Conservation (phyloP, 192 early-diverging fungal species). For the Entomortierella parvispora region DNA sequence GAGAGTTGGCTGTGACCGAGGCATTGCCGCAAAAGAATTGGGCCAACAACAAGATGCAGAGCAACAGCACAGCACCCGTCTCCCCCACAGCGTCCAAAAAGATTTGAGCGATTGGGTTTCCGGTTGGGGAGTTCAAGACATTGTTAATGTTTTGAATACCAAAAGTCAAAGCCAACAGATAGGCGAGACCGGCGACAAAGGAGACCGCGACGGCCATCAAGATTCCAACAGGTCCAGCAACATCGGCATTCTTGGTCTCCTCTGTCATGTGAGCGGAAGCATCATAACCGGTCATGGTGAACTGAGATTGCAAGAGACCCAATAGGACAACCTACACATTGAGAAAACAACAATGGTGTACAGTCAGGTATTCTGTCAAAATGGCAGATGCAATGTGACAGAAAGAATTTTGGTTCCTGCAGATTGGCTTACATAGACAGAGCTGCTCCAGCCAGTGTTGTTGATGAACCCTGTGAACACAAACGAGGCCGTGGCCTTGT, state of each 20-base stretch:
- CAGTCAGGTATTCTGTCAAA: too few species aligned
- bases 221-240: constrained; percentile 58
- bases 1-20: constrained; percentile 50
- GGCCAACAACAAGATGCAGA: constrained; percentile 52
- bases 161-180: constrained; percentile 55
- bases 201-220: constrained; percentile 54
- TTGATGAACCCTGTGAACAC: constrained; percentile 59
- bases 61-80: constrained; percentile 40
- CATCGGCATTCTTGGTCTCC: constrained; percentile 58
- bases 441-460: constrained; percentile 58
- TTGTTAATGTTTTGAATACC: constrained; percentile 57
- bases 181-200: constrained; percentile 51
- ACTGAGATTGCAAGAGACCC: constrained; percentile 60
- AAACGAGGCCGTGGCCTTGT: constrained; percentile 50
- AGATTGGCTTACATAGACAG: constrained; percentile 23
- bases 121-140: constrained; percentile 24
- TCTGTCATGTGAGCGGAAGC: constrained; percentile 58
- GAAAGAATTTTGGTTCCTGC: background rate
- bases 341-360: background rate
- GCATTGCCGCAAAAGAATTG: constrained; percentile 59
- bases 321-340: constrained; percentile 50
- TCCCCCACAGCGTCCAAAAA: constrained; percentile 50
- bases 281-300: constrained; percentile 56
- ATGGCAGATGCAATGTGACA: background rate
- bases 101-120: constrained; percentile 52